phyloP scores from a whole-genome alignment of 371 early-diverging fungal genomes.

The Zychaea mexicana region DNA sequence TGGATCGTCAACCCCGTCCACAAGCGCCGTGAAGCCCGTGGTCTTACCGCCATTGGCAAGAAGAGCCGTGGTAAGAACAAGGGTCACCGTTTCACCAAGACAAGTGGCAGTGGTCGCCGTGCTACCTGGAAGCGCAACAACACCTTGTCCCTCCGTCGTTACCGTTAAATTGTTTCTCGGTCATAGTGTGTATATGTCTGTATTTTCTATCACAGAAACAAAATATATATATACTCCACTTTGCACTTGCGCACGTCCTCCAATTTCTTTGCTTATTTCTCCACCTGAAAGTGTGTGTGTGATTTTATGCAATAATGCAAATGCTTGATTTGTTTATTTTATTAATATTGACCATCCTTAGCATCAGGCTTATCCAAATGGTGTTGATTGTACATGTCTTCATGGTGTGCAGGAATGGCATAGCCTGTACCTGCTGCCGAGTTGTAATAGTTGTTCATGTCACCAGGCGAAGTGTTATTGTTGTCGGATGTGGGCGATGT shows the following conservation, averaged over 20 bases:
- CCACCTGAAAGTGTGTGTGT: too few relatives aligned
- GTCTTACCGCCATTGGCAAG: conserved; percentile 97
- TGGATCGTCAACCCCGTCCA: conserved; percentile 98
- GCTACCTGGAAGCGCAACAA: conserved; percentile 75
- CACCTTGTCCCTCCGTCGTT: conserved; percentile 82
- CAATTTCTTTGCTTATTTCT: background rate
- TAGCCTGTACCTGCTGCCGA: background rate
- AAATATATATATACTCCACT: background rate
- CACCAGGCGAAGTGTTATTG: background rate
- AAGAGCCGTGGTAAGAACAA: conserved; percentile 98
- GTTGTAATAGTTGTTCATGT: background rate
- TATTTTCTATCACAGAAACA: background rate
- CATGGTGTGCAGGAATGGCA: background rate
- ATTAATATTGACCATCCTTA: background rate
- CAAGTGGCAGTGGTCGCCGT: conserved; percentile 95
- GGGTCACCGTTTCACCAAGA: conserved; percentile 98
- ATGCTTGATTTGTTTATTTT: background rate
- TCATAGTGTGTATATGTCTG: conserved; percentile 1
- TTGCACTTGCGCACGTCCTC: background rate
- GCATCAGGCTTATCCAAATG: conserved; percentile 4
- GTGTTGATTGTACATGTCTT: conserved; percentile 1
- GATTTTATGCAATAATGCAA: too few relatives aligned
- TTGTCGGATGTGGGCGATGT: background rate
- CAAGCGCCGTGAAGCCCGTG: conserved; percentile 99
- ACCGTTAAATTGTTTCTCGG: conserved; percentile 63